phyloP scores from a whole-genome alignment of 2,329 filamentous ascomycete species.

The Pseudocercospora cruenta region DNA sequence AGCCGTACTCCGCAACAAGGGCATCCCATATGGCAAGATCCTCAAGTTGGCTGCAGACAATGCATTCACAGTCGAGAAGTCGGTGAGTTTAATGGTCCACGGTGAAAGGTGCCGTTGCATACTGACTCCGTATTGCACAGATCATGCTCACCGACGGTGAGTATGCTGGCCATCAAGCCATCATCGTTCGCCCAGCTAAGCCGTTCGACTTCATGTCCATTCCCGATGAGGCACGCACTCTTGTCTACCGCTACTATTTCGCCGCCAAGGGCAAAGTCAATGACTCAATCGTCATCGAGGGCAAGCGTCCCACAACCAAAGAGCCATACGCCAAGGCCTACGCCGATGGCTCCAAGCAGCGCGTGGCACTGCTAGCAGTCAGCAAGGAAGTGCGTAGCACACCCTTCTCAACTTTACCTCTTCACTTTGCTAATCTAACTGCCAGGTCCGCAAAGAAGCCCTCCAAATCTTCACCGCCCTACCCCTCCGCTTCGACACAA shows the following conservation, averaged over 20 bases:
- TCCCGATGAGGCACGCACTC: constrained; percentile 32
- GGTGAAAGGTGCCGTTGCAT: too few relatives aligned
- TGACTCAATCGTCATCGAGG: constrained; percentile 36
- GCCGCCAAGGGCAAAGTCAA: constrained; percentile 31
- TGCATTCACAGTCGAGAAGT: constrained; percentile 39
- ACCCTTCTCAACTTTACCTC: not conserved
- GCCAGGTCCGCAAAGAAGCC: constrained; percentile 36
- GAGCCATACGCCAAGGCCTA: constrained; percentile 38
- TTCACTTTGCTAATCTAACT: not conserved
- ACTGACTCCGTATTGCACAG: constrained; percentile 23
- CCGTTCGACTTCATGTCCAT: constrained; percentile 42
- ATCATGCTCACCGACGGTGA: constrained; percentile 37
- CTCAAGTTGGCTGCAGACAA: constrained; percentile 38
- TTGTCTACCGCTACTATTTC: constrained; percentile 39
- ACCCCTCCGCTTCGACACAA: constrained; percentile 39
- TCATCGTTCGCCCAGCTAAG: constrained; percentile 40
- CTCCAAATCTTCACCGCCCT: constrained; percentile 37
- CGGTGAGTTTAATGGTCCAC: constrained; percentile 29
- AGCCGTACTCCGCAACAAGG: constrained; percentile 27
- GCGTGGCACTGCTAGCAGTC: constrained; percentile 38
- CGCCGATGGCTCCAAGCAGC: constrained; percentile 36
- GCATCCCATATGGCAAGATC: constrained; percentile 31
- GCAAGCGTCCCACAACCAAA: constrained; percentile 35
- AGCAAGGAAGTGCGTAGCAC: constrained; percentile 37
- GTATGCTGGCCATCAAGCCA: constrained; percentile 39